Conservation (phyloP, 805 yeast species). For the Sugiyamaella mastotermitis region DNA sequence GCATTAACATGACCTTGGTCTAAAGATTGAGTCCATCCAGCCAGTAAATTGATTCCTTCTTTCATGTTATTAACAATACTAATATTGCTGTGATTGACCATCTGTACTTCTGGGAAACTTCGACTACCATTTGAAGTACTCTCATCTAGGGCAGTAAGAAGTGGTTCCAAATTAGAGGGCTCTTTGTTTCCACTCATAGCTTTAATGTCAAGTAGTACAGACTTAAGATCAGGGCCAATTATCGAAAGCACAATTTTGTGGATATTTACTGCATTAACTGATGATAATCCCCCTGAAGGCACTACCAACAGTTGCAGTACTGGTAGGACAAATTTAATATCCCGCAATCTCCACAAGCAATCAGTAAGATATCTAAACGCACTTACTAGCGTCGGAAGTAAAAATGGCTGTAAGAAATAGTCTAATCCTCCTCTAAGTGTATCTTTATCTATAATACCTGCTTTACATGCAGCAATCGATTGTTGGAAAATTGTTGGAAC, state of each 20-base stretch:
- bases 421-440: conserved; percentile 74
- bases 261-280: conserved; percentile 41
- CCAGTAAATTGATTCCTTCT: conserved; percentile 19
- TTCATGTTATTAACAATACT: conserved; percentile 16
- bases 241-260: conserved; percentile 36
- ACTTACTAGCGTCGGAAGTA: conserved; percentile 52
- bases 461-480: conserved; percentile 54
- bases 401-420: conserved; percentile 75
- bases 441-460: conserved; percentile 50
- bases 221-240: conserved; percentile 24
- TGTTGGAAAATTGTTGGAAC: conserved; percentile 73
- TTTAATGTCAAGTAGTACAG: conserved; percentile 11
- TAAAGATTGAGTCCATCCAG: conserved; percentile 20
- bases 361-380: conserved; percentile 46
- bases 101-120: background rate
- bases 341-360: conserved; percentile 33
- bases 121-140: conserved; percentile 1
- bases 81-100: conserved; percentile 1
- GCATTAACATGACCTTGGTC: conserved; percentile 19
- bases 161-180: conserved; percentile 6
- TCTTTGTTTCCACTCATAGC: conserved; percentile 6
- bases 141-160: conserved; percentile 13
- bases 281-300: conserved; percentile 34
- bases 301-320: conserved; percentile 37
- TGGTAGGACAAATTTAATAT: conserved; percentile 32